These are phyloP conservation scores for Ceratobasidium sp. DNA, from an alignment of 1,284 basidiomycete genomes.

Conservation along the genomic window DNA sequence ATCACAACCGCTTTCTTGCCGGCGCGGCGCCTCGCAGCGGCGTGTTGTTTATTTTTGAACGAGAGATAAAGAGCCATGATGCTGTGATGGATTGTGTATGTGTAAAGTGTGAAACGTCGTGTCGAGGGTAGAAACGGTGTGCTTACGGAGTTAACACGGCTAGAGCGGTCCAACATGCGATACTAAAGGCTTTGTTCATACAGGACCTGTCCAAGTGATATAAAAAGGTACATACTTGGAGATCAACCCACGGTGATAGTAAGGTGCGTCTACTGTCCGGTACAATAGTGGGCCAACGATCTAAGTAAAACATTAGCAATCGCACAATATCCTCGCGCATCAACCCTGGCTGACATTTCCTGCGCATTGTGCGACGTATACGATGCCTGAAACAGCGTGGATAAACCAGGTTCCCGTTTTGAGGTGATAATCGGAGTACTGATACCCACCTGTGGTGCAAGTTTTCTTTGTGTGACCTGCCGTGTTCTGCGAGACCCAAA, in stretches of 20 bases:
- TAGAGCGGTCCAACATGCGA: slow-evolving; percentile 55
- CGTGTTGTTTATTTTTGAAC: slow-evolving; percentile 56
- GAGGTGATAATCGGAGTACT: background rate
- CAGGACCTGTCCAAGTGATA: no score
- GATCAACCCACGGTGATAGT: slow-evolving; percentile 54
- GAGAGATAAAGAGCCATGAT: slow-evolving; percentile 55
- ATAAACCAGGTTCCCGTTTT: background rate
- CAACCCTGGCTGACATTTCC: slow-evolving; percentile 52
- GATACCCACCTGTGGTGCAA: slow-evolving; percentile 52
- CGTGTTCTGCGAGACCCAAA: slow-evolving; percentile 57
- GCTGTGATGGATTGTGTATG: background rate
- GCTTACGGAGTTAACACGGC: slow-evolving; percentile 51
- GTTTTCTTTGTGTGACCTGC: slow-evolving; percentile 58
- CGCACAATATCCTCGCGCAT: background rate
- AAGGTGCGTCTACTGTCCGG: slow-evolving; percentile 54
- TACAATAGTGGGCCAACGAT: slow-evolving; percentile 57
- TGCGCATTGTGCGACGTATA: slow-evolving; percentile 57
- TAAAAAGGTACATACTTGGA: slow-evolving; percentile 49
- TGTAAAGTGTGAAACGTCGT: background rate
- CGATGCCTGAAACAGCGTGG: slow-evolving; percentile 45
- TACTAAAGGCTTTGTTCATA: slow-evolving; percentile 47
- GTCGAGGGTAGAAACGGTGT: background rate
- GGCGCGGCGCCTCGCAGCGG: slow-evolving; percentile 50
- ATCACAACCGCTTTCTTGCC: slow-evolving; percentile 55
- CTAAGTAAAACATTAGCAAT: slow-evolving; percentile 45